phyloP scores from a whole-genome alignment of 2,329 filamentous ascomycete genomes.

The Beauveria caledonica region DNA sequence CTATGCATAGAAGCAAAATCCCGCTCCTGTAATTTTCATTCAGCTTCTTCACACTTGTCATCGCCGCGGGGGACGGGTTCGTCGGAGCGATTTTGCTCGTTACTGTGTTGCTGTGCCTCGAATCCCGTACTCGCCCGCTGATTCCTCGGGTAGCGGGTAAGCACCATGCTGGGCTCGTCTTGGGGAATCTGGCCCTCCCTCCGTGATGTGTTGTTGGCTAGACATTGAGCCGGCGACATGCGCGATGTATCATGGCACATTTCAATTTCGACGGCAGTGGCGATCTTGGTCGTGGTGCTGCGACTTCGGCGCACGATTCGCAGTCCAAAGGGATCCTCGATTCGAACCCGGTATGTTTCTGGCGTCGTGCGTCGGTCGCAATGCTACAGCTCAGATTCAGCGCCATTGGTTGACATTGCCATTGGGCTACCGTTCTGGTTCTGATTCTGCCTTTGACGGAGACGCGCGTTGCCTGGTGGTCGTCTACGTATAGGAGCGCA shows the following conservation, averaged over 20 bases:
- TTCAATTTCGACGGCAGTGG: background rate
- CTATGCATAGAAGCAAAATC: constrained; percentile 10
- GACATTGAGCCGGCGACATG: background rate
- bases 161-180: background rate
- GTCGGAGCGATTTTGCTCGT: too few relatives aligned
- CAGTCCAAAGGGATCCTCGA: background rate
- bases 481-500: constrained; percentile 35
- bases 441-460: constrained; percentile 36
- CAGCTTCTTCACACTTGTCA: background rate
- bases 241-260: background rate
- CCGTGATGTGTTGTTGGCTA: too few relatives aligned
- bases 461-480: constrained; percentile 32
- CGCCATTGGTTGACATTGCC: constrained; percentile 47
- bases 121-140: too few relatives aligned
- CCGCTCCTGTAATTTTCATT: background rate
- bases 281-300: background rate
- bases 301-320: background rate
- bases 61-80: too few relatives aligned
- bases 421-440: constrained; percentile 51
- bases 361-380: constrained; percentile 12
- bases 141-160: background rate
- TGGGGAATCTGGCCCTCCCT: background rate
- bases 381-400: constrained; percentile 45
- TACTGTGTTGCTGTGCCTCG: too few relatives aligned
- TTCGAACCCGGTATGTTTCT: background rate